Evolutionary conservation across 2,329 filamentous ascomycete genomes (phyloP).

Genomic region (Fusarium brachygibbosum): DNA sequence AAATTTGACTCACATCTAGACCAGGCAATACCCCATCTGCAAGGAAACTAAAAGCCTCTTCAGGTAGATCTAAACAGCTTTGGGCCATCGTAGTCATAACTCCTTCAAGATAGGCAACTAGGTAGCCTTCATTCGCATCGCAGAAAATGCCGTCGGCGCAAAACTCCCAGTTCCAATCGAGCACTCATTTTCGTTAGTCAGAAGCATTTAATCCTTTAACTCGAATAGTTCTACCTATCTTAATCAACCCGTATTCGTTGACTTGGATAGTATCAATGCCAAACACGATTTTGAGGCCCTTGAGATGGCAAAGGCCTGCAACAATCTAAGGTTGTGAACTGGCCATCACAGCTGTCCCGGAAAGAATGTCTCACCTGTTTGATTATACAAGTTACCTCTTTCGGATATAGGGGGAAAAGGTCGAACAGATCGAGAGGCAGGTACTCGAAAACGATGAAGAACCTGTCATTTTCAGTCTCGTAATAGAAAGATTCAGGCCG

Average conservation of each 20-base stretch:
- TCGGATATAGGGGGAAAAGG: neutral
- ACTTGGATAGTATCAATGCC: constrained; percentile 1
- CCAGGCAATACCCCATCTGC: neutral
- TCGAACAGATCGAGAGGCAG: neutral
- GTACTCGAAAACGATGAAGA: constrained; percentile 1
- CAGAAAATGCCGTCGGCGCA: neutral
- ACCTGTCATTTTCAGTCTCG: neutral
- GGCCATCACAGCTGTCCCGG: neutral
- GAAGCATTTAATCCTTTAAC: neutral
- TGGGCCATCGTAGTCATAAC: constrained; percentile 4
- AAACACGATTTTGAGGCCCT: neutral
- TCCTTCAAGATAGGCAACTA: constrained; percentile 3
- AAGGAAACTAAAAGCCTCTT: neutral
- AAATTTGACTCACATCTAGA: neutral
- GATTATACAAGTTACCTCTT: neutral
- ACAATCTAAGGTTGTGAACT: neutral
- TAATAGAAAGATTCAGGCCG: neutral
- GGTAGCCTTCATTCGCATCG: neutral
- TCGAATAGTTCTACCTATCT: neutral
- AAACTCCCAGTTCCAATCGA: constrained; percentile 10
- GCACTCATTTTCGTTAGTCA: constrained; percentile 1
- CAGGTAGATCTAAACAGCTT: constrained; percentile 1
- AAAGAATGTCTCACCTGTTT: neutral
- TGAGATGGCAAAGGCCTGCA: neutral
- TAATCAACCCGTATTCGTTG: constrained; percentile 1